Base-by-base conservation (phyloP, 2,329 filamentous ascomycete species). In the Penicillium sp. region DNA sequence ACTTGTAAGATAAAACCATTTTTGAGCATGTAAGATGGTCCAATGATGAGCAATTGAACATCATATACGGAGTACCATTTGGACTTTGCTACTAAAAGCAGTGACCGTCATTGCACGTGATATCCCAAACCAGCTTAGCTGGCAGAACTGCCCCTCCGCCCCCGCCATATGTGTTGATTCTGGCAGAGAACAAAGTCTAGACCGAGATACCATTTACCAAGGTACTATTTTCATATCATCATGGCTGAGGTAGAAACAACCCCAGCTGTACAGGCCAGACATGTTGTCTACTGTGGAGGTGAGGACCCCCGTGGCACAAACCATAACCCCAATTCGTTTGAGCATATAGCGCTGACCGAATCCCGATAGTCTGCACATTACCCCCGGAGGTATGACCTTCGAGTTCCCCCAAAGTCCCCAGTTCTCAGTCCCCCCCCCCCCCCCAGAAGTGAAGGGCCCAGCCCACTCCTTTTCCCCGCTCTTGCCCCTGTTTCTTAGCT, bases 261-360 rank as follows among this genome's bases (percentile, higher is more conserved):
- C 41, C 72, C 77, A 17, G 21, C 10, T 15, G 49, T 41, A 53
- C 79, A 77, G 69, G 80, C 85, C n/a, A 80, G 81, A 67, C 76
- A 81, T 50, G 76, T 87, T 59, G 71, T 83, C 53, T 88, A 88
- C 71, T 88, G 86, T 71, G 85, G 84, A 77, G 81, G 84, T 84
- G 70, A 69, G 80, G 71, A 40, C 46, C 35, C 41, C 45, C 40
- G 49, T 50, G 60, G 53, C 41, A 40, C 15, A 50, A 29, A 29
- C 3, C 8, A 13, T 33, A 19, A 40, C n/a, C 35, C 9, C 19
- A 42, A 51, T 23, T 17, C 17, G 21, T 35, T 21, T 21, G 50
- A 50, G 35, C 33, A 50, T 29, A 48, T 43, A 25, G 38, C 13
- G 50, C 58, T 62, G 52, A 61, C 46, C 25, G n/a, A 54, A 57